phyloP scores from a whole-genome alignment of 1,139 yeast species.

The Blastobotrys buckinghamii region DNA sequence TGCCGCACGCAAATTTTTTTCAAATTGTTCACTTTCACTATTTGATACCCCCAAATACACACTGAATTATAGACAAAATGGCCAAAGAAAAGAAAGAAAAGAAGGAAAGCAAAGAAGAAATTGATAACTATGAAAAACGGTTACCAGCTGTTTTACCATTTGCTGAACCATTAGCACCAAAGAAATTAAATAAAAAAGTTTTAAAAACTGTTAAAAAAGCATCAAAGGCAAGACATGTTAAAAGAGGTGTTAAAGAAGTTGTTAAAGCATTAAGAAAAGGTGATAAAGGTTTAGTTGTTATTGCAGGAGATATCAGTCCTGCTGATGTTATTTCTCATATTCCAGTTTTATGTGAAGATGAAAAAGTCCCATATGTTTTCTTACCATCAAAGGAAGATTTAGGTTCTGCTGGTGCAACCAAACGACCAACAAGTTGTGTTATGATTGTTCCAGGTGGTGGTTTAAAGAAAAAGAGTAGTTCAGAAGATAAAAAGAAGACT shows the following conservation, averaged over 20 bases:
- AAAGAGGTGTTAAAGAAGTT: slow-evolving; percentile 98
- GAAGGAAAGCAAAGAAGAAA: slow-evolving; percentile 29
- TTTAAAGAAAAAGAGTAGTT: slow-evolving; percentile 57
- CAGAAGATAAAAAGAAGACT: slow-evolving; percentile 59
- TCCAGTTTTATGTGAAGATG: slow-evolving; percentile 95
- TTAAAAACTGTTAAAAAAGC: slow-evolving; percentile 96
- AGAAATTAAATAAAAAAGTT: slow-evolving; percentile 91
- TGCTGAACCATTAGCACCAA: slow-evolving; percentile 93
- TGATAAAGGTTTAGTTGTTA: slow-evolving; percentile 90
- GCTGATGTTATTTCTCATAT: slow-evolving; percentile 95
- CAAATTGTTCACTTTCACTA: no score
- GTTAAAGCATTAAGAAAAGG: slow-evolving; percentile 97
- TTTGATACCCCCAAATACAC: no score
- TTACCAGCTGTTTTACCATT: slow-evolving; percentile 87
- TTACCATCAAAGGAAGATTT: slow-evolving; percentile 96
- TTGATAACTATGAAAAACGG: slow-evolving; percentile 88
- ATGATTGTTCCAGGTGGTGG: slow-evolving; percentile 98
- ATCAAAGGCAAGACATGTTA: slow-evolving; percentile 95
- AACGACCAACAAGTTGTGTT: slow-evolving; percentile 97
- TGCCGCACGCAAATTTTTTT: not conserved
- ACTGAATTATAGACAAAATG: slow-evolving; percentile 17
- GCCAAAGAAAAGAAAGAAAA: slow-evolving; percentile 29
- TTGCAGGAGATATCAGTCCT: slow-evolving; percentile 98
- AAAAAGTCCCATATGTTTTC: slow-evolving; percentile 82
- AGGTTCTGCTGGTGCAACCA: slow-evolving; percentile 98